phyloP scores from a whole-genome alignment of 2,329 filamentous ascomycete species.

The Ascochyta viciae-villosae region DNA sequence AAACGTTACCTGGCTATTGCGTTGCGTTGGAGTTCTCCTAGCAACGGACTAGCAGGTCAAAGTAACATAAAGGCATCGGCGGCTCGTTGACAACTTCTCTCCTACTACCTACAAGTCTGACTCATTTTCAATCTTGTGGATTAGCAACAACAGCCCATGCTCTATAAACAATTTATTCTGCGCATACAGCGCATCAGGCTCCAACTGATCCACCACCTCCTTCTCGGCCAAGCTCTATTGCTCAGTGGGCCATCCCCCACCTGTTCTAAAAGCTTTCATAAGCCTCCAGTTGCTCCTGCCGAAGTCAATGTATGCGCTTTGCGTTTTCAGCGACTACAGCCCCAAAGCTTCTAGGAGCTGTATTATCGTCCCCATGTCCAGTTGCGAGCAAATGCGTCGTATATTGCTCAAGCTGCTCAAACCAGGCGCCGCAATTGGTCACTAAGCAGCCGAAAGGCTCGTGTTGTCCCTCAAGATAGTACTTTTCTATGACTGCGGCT shows the following conservation, averaged over 20 bases:
- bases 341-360: too few species aligned
- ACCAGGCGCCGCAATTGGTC: slow-evolving; percentile 3
- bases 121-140: too few species aligned
- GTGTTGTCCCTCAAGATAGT: not conserved
- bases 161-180: not conserved
- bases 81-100: too few species aligned
- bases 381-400: not conserved
- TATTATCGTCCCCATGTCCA: not conserved
- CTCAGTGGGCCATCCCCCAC: not conserved
- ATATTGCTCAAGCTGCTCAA: not conserved
- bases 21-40: too few species aligned
- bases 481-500: not conserved
- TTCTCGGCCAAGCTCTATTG: slow-evolving; percentile 3
- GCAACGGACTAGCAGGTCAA: too few species aligned
- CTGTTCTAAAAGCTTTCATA: not conserved
- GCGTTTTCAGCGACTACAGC: not conserved
- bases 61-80: too few species aligned
- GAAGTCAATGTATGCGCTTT: not conserved
- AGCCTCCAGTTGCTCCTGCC: not conserved
- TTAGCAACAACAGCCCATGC: not conserved
- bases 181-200: not conserved
- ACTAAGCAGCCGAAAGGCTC: slow-evolving; percentile 4
- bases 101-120: too few species aligned
- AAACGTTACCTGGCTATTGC: too few species aligned
- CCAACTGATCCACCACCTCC: slow-evolving; percentile 5